Evolutionary conservation across 2,329 filamentous ascomycete genomes (phyloP).

Genomic region (Escovopsis sp.): DNA sequence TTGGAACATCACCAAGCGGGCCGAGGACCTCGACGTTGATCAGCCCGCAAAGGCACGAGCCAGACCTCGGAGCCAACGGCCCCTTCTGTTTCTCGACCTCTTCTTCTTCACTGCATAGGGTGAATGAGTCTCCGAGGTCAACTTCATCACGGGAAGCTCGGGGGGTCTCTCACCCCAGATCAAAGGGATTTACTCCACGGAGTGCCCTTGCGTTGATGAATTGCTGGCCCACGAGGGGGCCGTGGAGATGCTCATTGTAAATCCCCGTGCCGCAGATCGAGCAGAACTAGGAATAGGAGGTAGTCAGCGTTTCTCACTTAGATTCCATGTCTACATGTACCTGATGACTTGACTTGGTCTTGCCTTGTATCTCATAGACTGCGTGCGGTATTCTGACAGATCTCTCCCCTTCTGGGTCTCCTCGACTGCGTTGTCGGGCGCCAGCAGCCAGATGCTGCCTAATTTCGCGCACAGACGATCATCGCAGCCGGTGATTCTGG

Average conservation of each 20-base stretch:
- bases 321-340: no score
- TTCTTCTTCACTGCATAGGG: neutral
- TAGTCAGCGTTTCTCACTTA: neutral
- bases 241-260: slow-evolving; percentile 11
- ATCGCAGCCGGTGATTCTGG: slow-evolving; percentile 7
- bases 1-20: slow-evolving; percentile 23
- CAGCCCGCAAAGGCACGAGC: slow-evolving; percentile 14
- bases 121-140: neutral
- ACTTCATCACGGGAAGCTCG: neutral
- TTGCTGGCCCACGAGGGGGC: slow-evolving; percentile 9
- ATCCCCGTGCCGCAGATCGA: slow-evolving; percentile 13
- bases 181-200: slow-evolving; percentile 11
- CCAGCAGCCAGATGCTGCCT: slow-evolving; percentile 14
- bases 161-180: slow-evolving; percentile 8
- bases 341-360: no score
- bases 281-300: slow-evolving; percentile 13
- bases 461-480: slow-evolving; percentile 16
- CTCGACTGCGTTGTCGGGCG: slow-evolving; percentile 3
- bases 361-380: slow-evolving; percentile 8
- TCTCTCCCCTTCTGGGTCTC: slow-evolving; percentile 6
- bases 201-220: slow-evolving; percentile 14
- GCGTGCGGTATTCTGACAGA: slow-evolving; percentile 1
- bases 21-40: slow-evolving; percentile 10
- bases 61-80: neutral
- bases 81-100: neutral